These are phyloP conservation scores for Vitis labrusca DNA, from an alignment of 164 flowering plant genomes.

Conservation along the genomic window DNA sequence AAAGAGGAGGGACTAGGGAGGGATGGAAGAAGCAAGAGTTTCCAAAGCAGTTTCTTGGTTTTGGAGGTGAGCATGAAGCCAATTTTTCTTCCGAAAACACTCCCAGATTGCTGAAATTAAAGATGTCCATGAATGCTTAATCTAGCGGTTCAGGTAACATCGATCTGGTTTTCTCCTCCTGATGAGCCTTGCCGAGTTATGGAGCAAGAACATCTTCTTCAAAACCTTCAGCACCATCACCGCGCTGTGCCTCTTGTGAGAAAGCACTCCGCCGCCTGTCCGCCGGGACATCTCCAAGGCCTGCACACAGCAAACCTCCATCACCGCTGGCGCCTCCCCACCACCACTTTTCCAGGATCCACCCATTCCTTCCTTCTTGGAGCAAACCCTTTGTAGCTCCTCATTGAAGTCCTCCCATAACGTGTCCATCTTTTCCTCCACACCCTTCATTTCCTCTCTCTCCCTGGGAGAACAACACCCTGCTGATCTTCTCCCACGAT, in stretches of 20 bases:
- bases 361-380: not conserved
- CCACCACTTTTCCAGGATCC: not conserved
- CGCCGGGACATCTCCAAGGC: not conserved
- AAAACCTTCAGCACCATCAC: not conserved
- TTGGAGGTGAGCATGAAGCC: too few species aligned
- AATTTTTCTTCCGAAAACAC: too few species aligned
- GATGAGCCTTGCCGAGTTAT: not conserved
- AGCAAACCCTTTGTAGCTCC: conserved; percentile 4
- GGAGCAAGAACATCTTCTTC: conserved; percentile 5
- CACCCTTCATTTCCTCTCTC: not conserved
- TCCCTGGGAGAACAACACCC: not conserved
- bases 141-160: too few species aligned
- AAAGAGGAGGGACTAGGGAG: too few species aligned
- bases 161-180: too few species aligned
- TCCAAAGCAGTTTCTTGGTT: too few species aligned
- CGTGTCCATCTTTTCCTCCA: conserved; percentile 19
- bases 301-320: not conserved
- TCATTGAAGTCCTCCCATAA: conserved; percentile 20
- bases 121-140: too few species aligned
- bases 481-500: not conserved
- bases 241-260: not conserved
- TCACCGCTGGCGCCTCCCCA: not conserved
- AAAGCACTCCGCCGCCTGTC: not conserved
- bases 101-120: too few species aligned
- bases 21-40: too few species aligned